These are phyloP conservation scores for Phellopilus nigrolimitatus DNA, from an alignment of 1,284 basidiomycete genomes.

Conservation along the genomic window DNA sequence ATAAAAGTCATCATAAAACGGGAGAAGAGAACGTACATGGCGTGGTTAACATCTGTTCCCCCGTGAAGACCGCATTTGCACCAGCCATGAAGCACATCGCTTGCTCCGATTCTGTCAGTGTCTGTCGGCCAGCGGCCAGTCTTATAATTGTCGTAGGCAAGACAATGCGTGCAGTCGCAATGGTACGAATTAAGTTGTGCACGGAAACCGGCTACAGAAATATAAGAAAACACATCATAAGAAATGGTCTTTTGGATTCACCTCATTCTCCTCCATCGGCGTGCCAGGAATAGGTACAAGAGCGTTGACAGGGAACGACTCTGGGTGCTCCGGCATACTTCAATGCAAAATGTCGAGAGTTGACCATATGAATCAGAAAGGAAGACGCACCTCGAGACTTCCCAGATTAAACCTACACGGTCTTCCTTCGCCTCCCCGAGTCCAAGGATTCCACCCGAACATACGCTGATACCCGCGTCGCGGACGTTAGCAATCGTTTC, in stretches of 20 bases:
- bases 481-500: conserved; percentile 88
- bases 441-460: conserved; percentile 94
- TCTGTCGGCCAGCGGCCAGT: conserved; percentile 91
- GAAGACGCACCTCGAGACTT: conserved; percentile 75
- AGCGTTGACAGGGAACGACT: conserved; percentile 98
- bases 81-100: conserved; percentile 99
- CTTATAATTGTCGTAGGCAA: conserved; percentile 93
- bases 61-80: conserved; percentile 97
- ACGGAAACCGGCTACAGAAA: conserved; percentile 64
- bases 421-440: conserved; percentile 90
- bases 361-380: conserved; percentile 1
- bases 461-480: conserved; percentile 94
- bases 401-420: conserved; percentile 91
- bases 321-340: conserved; percentile 92
- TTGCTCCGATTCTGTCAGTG: conserved; percentile 87
- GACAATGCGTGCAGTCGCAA: conserved; percentile 91
- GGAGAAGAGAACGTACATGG: conserved; percentile 59
- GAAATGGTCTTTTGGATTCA: conserved; percentile 26
- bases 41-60: conserved; percentile 95
- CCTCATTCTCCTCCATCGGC: conserved; percentile 69
- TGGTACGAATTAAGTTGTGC: conserved; percentile 87
- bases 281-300: conserved; percentile 78
- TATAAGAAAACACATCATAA: conserved; percentile 16
- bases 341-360: conserved; percentile 12
- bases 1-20: conserved; percentile 20